Evolutionary conservation across 2,329 filamentous ascomycete species (phyloP).

Genomic region (Aspergillus pseudonomiae): DNA sequence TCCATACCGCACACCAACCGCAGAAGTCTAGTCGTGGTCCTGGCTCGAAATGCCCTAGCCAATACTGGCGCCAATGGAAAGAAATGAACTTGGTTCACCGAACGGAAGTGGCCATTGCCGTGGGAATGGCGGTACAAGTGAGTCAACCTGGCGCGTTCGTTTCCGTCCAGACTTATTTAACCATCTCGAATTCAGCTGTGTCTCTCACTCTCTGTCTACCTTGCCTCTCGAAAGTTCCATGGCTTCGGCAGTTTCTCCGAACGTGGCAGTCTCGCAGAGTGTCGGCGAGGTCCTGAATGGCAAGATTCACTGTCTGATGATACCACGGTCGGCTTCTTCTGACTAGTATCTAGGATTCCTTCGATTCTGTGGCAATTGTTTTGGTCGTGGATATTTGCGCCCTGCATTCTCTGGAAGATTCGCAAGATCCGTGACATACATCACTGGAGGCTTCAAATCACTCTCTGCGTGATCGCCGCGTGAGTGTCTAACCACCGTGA

Average conservation of each 20-base stretch:
- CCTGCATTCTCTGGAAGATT: not conserved
- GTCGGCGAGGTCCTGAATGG: slow-evolving; percentile 1
- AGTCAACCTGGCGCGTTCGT: not conserved
- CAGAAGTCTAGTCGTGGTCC: not conserved
- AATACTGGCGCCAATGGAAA: not conserved
- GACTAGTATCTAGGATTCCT: not conserved
- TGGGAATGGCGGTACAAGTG: not conserved
- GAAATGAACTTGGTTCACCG: slow-evolving; percentile 1
- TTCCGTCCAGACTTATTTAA: not conserved
- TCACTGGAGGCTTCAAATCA: not conserved
- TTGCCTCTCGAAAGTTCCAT: not conserved
- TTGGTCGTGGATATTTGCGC: slow-evolving; percentile 1
- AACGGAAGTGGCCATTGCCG: not conserved
- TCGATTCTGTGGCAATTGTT: not conserved
- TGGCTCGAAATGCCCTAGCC: not conserved
- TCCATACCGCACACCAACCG: not conserved
- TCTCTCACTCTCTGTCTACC: not conserved
- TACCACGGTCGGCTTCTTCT: not conserved
- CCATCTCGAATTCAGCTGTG: not conserved
- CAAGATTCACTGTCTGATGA: not conserved
- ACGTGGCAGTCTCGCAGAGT: not conserved
- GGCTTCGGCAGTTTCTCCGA: not conserved
- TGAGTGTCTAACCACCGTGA: not conserved
- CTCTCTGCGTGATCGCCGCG: not conserved
- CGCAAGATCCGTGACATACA: not conserved